Percentiles rank a stretch among this genome's conserved stretches.
Conservation (phyloP, 768 basidiomycete genomes). For the Dioszegia hungarica region DNA sequence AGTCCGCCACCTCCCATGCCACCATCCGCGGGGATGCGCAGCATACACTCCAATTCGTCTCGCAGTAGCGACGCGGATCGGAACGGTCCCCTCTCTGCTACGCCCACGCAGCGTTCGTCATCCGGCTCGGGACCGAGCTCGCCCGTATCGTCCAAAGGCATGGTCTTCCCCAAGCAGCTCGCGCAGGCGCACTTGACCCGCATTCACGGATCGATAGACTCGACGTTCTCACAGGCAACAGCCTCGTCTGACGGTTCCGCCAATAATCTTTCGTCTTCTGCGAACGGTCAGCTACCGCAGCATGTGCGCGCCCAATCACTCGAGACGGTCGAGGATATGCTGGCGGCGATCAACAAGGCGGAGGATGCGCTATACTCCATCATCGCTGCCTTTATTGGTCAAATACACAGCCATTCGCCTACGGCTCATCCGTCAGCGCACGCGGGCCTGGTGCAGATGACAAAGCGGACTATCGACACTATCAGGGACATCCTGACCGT, state of each 20-base stretch:
- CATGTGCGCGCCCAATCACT: neutral
- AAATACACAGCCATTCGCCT: slow-evolving; percentile 87
- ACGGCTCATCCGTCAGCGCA: slow-evolving; percentile 87
- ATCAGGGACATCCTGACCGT: slow-evolving; percentile 86
- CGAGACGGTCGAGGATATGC: slow-evolving; percentile 16
- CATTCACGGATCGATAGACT: slow-evolving; percentile 20
- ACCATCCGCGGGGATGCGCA: slow-evolving; percentile 8
- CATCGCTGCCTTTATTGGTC: slow-evolving; percentile 95
- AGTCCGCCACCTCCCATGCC: slow-evolving; percentile 38
- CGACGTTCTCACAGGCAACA: slow-evolving; percentile 10
- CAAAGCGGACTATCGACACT: slow-evolving; percentile 89
- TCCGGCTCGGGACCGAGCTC: slow-evolving; percentile 9
- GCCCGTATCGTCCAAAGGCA: neutral
- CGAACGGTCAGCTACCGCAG: neutral
- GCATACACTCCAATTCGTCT: neutral
- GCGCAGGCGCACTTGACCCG: slow-evolving; percentile 13
- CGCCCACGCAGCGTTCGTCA: slow-evolving; percentile 16
- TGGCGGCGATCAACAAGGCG: slow-evolving; percentile 58
- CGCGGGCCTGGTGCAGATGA: slow-evolving; percentile 88
- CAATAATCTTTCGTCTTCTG: neutral
- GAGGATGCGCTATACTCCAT: slow-evolving; percentile 89
- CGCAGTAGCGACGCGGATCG: slow-evolving; percentile 12
- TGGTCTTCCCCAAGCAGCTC: slow-evolving; percentile 1
- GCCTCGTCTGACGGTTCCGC: slow-evolving; percentile 12
- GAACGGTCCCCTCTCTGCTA: slow-evolving; percentile 20